A percentile compares a stretch with the other conserved stretches of the same genome.
Evolutionary conservation across 2,329 filamentous ascomycete species (phyloP).

Genomic region (Rugonectria rugulosa): DNA sequence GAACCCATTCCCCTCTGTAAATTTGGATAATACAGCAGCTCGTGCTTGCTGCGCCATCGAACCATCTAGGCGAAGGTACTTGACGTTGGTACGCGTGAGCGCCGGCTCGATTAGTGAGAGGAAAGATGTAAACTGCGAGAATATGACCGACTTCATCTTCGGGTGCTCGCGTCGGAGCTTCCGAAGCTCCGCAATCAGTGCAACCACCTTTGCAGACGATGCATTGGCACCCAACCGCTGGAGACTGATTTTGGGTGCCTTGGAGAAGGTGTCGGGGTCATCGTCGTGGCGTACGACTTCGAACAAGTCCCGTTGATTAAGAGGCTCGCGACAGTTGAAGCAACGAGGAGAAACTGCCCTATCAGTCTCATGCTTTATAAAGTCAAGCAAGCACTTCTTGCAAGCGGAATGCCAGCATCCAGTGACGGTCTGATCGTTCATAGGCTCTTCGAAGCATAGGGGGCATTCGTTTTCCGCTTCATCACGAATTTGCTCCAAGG

Average conservation of each 20-base stretch:
- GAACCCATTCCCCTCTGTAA: conserved; percentile 67
- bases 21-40: conserved; percentile 78
- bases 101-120: conserved; percentile 89
- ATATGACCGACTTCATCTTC: conserved; percentile 86
- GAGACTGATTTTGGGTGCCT: conserved; percentile 63
- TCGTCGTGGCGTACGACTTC: conserved; percentile 86
- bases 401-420: conserved; percentile 98
- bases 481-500: conserved; percentile 88
- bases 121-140: conserved; percentile 97
- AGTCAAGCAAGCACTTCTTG: conserved; percentile 89
- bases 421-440: conserved; percentile 93
- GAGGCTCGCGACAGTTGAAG: conserved; percentile 86
- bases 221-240: conserved; percentile 67
- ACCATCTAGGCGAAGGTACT: conserved; percentile 88
- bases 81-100: conserved; percentile 74
- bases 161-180: conserved; percentile 70
- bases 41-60: conserved; percentile 87
- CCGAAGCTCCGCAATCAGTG: conserved; percentile 79
- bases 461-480: conserved; percentile 91
- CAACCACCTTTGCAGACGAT: conserved; percentile 88
- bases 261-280: conserved; percentile 54
- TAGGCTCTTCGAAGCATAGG: conserved; percentile 93
- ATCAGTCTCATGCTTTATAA: conserved; percentile 85
- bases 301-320: conserved; percentile 87
- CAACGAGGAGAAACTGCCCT: conserved; percentile 80